Conservation (phyloP, 352 stramenopile species). For the Pythium phragmiticola region DNA sequence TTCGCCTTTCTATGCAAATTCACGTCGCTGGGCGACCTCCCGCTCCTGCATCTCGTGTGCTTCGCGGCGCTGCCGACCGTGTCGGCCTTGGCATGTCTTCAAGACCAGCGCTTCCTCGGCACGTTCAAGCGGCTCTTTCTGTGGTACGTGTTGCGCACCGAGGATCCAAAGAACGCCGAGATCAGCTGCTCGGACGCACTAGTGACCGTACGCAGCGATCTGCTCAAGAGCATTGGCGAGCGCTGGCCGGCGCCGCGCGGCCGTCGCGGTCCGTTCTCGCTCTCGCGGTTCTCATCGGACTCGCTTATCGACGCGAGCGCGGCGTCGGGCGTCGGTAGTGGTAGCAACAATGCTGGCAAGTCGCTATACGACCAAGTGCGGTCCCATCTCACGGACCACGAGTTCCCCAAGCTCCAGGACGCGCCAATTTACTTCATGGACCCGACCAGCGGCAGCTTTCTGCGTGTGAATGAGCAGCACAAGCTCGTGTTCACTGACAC, state of each 20-base stretch:
- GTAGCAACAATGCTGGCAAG: conserved; percentile 34
- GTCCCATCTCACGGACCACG: conserved; percentile 51
- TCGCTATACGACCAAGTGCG: conserved; percentile 72
- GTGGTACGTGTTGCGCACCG: conserved; percentile 21
- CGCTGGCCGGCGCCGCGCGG: conserved; percentile 30
- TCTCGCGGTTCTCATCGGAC: conserved; percentile 5
- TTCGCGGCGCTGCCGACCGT: conserved; percentile 53
- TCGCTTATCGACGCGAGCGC: conserved; percentile 5
- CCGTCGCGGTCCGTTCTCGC: conserved; percentile 20
- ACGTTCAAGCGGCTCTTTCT: conserved; percentile 34
- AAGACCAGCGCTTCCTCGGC: conserved; percentile 39
- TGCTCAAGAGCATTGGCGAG: conserved; percentile 47
- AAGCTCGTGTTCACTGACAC: conserved; percentile 65
- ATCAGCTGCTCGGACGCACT: conserved; percentile 27
- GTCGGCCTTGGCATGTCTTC: conserved; percentile 39
- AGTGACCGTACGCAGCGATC: conserved; percentile 35
- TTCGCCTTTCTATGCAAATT: conserved; percentile 16
- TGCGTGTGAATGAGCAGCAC: conserved; percentile 57
- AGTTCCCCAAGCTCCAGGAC: conserved; percentile 40
- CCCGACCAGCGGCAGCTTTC: conserved; percentile 43
- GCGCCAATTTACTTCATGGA: conserved; percentile 76
- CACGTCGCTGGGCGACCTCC: conserved; percentile 17
- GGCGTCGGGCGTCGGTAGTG: not conserved
- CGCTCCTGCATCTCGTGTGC: conserved; percentile 42
- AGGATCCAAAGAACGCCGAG: conserved; percentile 16